A percentile compares a stretch with the other conserved stretches of the same genome.
Conservation (phyloP, 768 basidiomycete genomes). For the Mycena latifolia region DNA sequence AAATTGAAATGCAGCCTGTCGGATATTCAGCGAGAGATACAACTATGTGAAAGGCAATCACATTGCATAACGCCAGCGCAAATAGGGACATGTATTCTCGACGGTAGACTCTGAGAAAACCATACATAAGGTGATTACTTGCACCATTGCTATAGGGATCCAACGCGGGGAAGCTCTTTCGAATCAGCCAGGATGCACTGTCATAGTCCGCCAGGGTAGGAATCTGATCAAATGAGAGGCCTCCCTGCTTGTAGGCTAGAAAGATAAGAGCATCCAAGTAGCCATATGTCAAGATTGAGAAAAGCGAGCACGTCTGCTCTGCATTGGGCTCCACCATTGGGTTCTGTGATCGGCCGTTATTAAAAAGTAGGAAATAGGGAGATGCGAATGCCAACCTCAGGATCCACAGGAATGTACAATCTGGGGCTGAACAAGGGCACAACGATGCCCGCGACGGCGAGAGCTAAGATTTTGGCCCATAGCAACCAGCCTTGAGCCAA, state of each 20-base stretch:
- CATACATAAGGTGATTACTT: constrained; percentile 18
- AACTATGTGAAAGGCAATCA: neutral
- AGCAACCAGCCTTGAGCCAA: constrained; percentile 49
- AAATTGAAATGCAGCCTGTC: constrained; percentile 37
- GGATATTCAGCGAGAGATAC: neutral
- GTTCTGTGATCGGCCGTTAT: constrained; percentile 33
- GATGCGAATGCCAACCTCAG: constrained; percentile 42
- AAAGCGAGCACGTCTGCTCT: constrained; percentile 53
- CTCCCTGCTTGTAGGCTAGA: constrained; percentile 49
- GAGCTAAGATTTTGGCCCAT: constrained; percentile 57
- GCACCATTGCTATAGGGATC: constrained; percentile 16
- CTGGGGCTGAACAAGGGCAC: constrained; percentile 59
- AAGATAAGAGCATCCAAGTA: constrained; percentile 60
- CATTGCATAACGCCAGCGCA: constrained; percentile 6
- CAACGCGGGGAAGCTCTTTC: constrained; percentile 46
- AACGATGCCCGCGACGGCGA: constrained; percentile 51
- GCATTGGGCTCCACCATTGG: constrained; percentile 43
- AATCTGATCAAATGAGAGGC: constrained; percentile 52
- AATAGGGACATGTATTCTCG: constrained; percentile 12
- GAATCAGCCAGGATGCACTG: constrained; percentile 46
- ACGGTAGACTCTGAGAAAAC: constrained; percentile 26
- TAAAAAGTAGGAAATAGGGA: neutral
- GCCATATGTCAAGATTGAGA: constrained; percentile 43
- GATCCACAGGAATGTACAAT: constrained; percentile 59
- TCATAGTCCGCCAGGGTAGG: constrained; percentile 66